phyloP scores from a whole-genome alignment of 768 basidiomycete genomes.

The Suillus cothurnatus region DNA sequence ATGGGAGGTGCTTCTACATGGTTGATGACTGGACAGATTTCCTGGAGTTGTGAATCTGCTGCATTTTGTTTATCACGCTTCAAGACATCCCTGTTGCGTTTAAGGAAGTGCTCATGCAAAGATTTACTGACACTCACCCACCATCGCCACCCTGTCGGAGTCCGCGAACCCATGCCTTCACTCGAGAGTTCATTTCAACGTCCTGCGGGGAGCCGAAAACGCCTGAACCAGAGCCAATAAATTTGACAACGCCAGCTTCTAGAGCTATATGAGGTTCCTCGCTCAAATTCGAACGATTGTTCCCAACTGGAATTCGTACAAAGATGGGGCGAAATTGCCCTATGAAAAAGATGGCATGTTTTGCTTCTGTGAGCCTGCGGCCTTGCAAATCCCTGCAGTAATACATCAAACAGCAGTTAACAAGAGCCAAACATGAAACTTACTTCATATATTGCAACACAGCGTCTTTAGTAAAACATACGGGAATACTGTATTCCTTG shows the following conservation, averaged over 20 bases:
- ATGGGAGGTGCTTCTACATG: slow-evolving; percentile 5
- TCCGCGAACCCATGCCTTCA: slow-evolving; percentile 58
- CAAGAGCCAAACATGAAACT: slow-evolving; percentile 20
- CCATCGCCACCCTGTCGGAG: slow-evolving; percentile 57
- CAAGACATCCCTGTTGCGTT: slow-evolving; percentile 48
- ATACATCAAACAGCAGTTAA: slow-evolving; percentile 7
- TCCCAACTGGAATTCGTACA: slow-evolving; percentile 50
- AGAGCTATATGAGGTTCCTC: slow-evolving; percentile 47
- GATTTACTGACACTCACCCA: slow-evolving; percentile 47
- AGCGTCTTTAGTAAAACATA: slow-evolving; percentile 58
- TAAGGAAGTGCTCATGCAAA: slow-evolving; percentile 43
- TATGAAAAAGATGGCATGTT: slow-evolving; percentile 49
- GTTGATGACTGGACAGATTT: slow-evolving; percentile 7
- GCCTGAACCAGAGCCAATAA: slow-evolving; percentile 44
- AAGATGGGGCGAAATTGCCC: slow-evolving; percentile 53
- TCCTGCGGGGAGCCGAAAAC: slow-evolving; percentile 54
- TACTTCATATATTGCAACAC: slow-evolving; percentile 44
- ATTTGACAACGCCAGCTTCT: slow-evolving; percentile 48
- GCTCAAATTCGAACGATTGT: slow-evolving; percentile 41
- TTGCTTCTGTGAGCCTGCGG: slow-evolving; percentile 46
- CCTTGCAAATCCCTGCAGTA: slow-evolving; percentile 22
- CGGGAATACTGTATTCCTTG: slow-evolving; percentile 48
- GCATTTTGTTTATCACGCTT: slow-evolving; percentile 46
- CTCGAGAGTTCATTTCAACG: slow-evolving; percentile 41
- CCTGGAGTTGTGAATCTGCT: slow-evolving; percentile 9